Conservation (phyloP, 306 rosid genomes). For the Alnus glutinosa region DNA sequence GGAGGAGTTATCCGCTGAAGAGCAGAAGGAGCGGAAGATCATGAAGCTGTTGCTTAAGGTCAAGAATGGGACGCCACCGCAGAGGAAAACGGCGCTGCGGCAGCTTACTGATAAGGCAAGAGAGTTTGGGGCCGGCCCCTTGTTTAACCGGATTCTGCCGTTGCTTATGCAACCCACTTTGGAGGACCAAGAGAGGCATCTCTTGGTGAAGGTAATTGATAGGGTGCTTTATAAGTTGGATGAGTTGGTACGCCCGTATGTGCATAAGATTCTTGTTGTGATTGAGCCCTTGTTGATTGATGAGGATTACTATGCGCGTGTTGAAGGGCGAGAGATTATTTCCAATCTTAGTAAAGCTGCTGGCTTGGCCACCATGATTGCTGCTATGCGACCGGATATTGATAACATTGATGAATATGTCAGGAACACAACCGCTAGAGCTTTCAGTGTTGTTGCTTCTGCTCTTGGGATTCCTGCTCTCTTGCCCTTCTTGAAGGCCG, state of each 20-base stretch:
- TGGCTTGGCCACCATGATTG: conserved; percentile 98
- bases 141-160: conserved; percentile 71
- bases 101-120: conserved; percentile 83
- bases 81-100: conserved; percentile 70
- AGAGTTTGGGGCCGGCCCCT: conserved; percentile 76
- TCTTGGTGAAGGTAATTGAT: conserved; percentile 79
- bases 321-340: conserved; percentile 91
- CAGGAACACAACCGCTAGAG: conserved; percentile 93
- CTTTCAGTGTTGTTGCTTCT: conserved; percentile 95
- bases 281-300: conserved; percentile 94
- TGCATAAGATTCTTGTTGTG: conserved; percentile 95
- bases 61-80: conserved; percentile 77
- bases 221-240: conserved; percentile 92
- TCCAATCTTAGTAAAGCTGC: conserved; percentile 98
- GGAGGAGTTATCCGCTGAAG: conserved; percentile 69
- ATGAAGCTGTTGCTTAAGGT: conserved; percentile 80
- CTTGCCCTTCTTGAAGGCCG: conserved; percentile 90
- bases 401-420: conserved; percentile 94
- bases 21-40: conserved; percentile 76
- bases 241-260: conserved; percentile 91
- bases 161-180: conserved; percentile 79
- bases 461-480: conserved; percentile 96
- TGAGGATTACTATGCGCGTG: conserved; percentile 97
- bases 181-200: conserved; percentile 85
- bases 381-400: conserved; percentile 98